A percentile compares a stretch with the other conserved stretches of the same genome.
Conservation (phyloP, 225 moss, liverwort and hornwort genomes). For the Straminergon stramineum region DNA sequence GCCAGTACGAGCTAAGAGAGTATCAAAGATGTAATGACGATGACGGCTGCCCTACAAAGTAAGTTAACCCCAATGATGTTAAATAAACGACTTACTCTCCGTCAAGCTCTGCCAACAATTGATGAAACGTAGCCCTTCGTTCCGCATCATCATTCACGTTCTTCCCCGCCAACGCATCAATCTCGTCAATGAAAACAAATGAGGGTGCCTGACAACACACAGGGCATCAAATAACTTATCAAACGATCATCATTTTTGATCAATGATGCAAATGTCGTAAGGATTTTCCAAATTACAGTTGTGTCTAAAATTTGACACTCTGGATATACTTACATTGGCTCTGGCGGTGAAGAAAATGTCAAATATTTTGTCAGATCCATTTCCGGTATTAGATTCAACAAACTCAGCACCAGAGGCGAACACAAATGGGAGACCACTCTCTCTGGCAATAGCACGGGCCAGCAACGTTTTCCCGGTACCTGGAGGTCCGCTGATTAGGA, state of each 20-base stretch:
- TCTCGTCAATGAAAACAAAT: constrained; percentile 96
- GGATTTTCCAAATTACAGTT: neutral
- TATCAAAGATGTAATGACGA: neutral
- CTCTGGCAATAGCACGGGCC: constrained; percentile 98
- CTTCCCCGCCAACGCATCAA: constrained; percentile 97
- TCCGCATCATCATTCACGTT: constrained; percentile 93
- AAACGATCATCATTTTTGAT: neutral
- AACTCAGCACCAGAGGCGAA: constrained; percentile 99
- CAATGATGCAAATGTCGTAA: neutral
- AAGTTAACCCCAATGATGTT: neutral
- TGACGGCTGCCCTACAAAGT: neutral
- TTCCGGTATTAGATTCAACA: constrained; percentile 82
- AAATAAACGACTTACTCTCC: constrained; percentile 69
- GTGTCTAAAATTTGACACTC: neutral
- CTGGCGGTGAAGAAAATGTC: constrained; percentile 98
- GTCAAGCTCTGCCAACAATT: constrained; percentile 94
- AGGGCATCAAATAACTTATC: neutral
- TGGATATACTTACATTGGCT: constrained; percentile 62
- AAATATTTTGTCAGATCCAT: constrained; percentile 95
- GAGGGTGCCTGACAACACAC: constrained; percentile 75
- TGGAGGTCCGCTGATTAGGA: constrained; percentile 96
- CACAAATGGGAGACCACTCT: constrained; percentile 96
- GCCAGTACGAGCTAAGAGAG: neutral
- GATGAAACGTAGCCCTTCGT: constrained; percentile 92
- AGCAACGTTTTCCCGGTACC: constrained; percentile 95